Evolutionary conservation across 257 asterid genomes (phyloP).

Genomic region (Scutellaria minor): DNA sequence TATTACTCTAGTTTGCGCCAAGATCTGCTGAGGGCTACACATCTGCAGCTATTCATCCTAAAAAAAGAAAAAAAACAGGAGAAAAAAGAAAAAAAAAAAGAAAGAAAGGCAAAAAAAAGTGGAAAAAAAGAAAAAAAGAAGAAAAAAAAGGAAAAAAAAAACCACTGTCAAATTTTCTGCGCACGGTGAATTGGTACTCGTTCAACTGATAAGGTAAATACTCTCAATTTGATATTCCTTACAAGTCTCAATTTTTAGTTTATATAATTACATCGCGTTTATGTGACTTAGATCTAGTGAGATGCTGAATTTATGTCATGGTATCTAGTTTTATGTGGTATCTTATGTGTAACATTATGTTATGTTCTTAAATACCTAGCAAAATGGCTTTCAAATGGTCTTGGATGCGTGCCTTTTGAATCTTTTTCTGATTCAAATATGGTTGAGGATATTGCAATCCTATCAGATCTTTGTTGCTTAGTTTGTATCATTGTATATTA

Average conservation of each 20-base stretch:
- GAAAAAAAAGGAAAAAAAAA: too few relatives aligned
- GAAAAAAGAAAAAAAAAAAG: too few relatives aligned
- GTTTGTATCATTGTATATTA: neutral
- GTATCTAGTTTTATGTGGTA: conserved; percentile 2
- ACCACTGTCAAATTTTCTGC: too few relatives aligned
- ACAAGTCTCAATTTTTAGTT: too few relatives aligned
- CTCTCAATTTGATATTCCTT: too few relatives aligned
- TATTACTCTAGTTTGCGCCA: too few relatives aligned
- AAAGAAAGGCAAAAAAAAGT: too few relatives aligned
- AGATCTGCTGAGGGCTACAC: conserved; percentile 66
- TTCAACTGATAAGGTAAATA: too few relatives aligned
- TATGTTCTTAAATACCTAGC: conserved; percentile 13
- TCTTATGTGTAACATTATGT: neutral
- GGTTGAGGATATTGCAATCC: conserved; percentile 25
- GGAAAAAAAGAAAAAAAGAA: too few relatives aligned
- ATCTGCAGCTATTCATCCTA: conserved; percentile 94
- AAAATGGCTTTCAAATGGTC: neutral
- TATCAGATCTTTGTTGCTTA: conserved; percentile 19
- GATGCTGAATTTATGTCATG: conserved; percentile 12
- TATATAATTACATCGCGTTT: conserved; percentile 6
- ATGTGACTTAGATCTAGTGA: conserved; percentile 20
- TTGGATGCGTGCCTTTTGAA: neutral
- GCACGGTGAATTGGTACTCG: too few relatives aligned
- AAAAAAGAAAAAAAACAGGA: too few relatives aligned
- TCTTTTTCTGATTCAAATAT: conserved; percentile 10